These are phyloP conservation scores for Dothiorella sarmentorum DNA, from an alignment of 2,329 filamentous ascomycete genomes.

Conservation along the genomic window DNA sequence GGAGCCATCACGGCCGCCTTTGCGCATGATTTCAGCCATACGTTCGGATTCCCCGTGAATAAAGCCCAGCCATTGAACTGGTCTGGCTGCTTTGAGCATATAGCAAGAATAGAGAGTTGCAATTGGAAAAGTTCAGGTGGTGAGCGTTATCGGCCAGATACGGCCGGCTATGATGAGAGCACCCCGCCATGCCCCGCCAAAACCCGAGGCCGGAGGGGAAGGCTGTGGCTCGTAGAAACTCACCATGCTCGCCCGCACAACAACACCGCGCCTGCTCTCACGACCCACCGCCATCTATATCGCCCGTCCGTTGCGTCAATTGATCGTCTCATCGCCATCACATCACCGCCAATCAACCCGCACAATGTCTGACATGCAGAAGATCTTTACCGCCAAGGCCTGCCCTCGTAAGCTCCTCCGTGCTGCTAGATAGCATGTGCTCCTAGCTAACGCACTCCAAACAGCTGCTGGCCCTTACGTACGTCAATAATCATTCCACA, in stretches of 20 bases:
- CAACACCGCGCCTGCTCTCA: slow-evolving; percentile 9
- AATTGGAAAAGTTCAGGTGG: neutral
- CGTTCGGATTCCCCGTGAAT: neutral
- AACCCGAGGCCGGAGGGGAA: neutral
- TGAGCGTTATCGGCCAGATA: neutral
- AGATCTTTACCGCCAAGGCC: slow-evolving; percentile 41
- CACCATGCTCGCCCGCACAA: slow-evolving; percentile 6
- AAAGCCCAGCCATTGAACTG: neutral
- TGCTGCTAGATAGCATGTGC: neutral
- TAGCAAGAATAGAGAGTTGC: neutral
- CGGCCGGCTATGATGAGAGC: neutral
- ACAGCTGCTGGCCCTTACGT: slow-evolving; percentile 44
- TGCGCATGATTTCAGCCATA: slow-evolving; percentile 1
- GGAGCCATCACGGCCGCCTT: neutral
- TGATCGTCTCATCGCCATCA: neutral
- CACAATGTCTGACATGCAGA: slow-evolving; percentile 44
- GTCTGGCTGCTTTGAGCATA: neutral
- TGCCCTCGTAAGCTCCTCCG: slow-evolving; percentile 38
- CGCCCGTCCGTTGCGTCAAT: slow-evolving; percentile 1
- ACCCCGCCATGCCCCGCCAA: slow-evolving; percentile 10
- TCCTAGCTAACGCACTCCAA: slow-evolving; percentile 19
- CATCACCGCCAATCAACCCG: slow-evolving; percentile 1
- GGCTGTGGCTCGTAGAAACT: neutral
- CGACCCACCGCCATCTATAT: neutral
- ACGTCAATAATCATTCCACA: slow-evolving; percentile 26